Percentiles rank a stretch among this genome's conserved stretches.
phyloP scores from a whole-genome alignment of 495 filamentous ascomycete genomes.

The Copromyces sp. region DNA sequence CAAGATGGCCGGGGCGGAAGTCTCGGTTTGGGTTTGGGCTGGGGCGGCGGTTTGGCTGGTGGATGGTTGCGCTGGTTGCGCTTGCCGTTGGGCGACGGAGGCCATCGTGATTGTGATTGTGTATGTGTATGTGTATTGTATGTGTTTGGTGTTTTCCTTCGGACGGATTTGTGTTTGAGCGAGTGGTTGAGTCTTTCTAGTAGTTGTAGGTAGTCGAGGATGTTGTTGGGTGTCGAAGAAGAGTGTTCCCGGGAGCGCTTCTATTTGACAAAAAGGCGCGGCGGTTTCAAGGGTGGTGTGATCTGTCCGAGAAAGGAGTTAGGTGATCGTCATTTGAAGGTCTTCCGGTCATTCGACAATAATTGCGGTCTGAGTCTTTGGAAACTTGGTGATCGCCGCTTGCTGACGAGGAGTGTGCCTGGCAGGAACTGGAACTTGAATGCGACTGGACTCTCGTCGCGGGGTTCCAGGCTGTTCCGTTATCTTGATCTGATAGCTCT shows the following conservation, averaged over 20 bases:
- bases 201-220: not conserved
- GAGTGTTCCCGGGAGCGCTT: not conserved
- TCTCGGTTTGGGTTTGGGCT: constrained; percentile 6
- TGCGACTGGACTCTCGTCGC: not conserved
- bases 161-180: not conserved
- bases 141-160: not conserved
- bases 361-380: not conserved
- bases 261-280: not conserved
- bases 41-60: constrained; percentile 13
- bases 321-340: not conserved
- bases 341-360: not conserved
- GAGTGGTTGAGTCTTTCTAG: not conserved
- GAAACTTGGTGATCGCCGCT: not conserved
- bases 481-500: not conserved
- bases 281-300: not conserved
- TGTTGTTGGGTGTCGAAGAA: not conserved
- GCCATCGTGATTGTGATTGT: constrained; percentile 9
- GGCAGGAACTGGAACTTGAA: not conserved
- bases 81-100: constrained; percentile 9
- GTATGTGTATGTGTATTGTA: too few relatives aligned
- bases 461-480: not conserved
- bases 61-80: constrained; percentile 7
- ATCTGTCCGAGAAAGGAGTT: not conserved
- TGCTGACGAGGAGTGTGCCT: not conserved
- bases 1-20: constrained; percentile 31